Base-by-base conservation (phyloP, 1,284 basidiomycete genomes). In the Phellinidium pouzarii region DNA sequence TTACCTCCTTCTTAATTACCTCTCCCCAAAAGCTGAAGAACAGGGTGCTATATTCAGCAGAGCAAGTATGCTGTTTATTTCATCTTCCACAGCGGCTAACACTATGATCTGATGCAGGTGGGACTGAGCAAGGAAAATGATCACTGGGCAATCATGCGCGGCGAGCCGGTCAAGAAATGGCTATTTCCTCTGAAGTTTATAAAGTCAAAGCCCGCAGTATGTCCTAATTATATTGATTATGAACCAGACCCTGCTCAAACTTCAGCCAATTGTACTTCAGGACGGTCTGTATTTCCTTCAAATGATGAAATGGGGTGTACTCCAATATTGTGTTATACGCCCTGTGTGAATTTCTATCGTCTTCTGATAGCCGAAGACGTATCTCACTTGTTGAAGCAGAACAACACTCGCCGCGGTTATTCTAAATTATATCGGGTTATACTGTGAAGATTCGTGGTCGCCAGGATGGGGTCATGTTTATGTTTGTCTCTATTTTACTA, bases 281-380 rank as follows among this genome's bases (percentile, higher is more conserved):
- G 80, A 84, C 60, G 84, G 80, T 0, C 65, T 88, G 14, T 80
- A 82, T 58, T 89, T 89, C 61, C 66, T 91, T 34, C 85, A 87
- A 63, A 65, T 85, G 44, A 86, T 87, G 80, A 90, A 89, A 66
- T 86, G 86, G 79, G 81, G 79, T 17, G 79, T 91, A 8, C 69
- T 89, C n/a, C 88, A 91, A 62, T 90, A 90, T 60, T 87, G 84
- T 65, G 76, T 88, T 45, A 65, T 87, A 29, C 73, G 85, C 54
- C 85, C 86, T 1, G 60, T 73, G 79, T 81, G 60, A 50, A 75
- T 69, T 26, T 52, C 34, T 44, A 49, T 14, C 17, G n/a, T 17
- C 5, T 14, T n/a, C 1, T 52, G 19, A 12, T n/a, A 23, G 38
- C 19, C 27, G 20, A 25, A 31, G 36, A 12, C 14, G 6, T 34